Base-by-base conservation (phyloP, 306 rosid genomes). In the Fragaria vesca region DNA sequence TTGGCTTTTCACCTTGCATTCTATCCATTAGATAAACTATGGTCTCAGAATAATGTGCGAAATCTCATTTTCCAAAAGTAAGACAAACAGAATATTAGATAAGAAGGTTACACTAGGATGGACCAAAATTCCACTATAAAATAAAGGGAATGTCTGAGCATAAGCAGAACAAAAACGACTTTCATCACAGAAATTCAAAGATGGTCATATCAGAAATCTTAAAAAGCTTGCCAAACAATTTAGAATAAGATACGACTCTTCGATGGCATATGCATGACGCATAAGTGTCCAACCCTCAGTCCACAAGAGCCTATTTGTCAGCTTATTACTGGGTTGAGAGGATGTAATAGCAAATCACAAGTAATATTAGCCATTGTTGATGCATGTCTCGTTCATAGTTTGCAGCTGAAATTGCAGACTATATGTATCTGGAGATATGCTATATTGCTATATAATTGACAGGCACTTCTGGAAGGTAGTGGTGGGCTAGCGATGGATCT, bases 51-150 rank as follows among this genome's bases (percentile, higher is more conserved):
- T 34, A 52, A 72, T 54, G 30, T 24, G 55, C 42, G 1, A 40
- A 65, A 65, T 65, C 17, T 66, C 40, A 61, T 28, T 34, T 12
- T 16, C 72, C 66, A 60, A 51, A 32, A 52, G 38, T 21, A 38
- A 18, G 36, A 51, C 42, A 72, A 20, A 52, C n/a, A 42, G 30
- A 66, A 58, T 12, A 65, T 61, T 20, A 54, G 6, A 11, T 13
- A 26, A 58, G 57, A 52, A 62, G 79, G 24, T 58, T 20, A 50
- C 66, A 78, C 21, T 8, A 17, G 46, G 73, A 65, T 58, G 90
- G 92, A 78, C 88, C 92, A 80, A 4, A 75, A 51, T 38, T 81
- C 84, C 88, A 88, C 84, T 76, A 51, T 20, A 24, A 51, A 69
- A 76, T 69, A 78, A 71, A 69, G 26, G 77, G 16, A 20, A 26